phyloP scores from a whole-genome alignment of 345 rosid species.

The Isatis tinctoria region DNA sequence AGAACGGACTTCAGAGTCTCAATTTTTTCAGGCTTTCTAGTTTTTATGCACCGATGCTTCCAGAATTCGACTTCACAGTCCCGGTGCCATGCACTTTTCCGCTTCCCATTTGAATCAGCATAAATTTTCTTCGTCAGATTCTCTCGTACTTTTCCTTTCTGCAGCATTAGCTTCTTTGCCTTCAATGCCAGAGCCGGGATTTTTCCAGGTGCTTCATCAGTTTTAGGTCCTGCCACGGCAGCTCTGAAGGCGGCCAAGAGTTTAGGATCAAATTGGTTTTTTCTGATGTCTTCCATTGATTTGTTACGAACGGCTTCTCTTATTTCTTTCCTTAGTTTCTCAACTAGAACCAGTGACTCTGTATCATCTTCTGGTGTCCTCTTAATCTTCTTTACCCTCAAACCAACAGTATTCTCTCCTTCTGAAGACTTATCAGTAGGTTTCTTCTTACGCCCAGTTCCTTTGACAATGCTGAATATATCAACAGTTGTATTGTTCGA shows the following conservation, averaged over 20 bases:
- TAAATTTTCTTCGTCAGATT: slow-evolving; percentile 92
- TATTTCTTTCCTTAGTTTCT: slow-evolving; percentile 82
- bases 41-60: slow-evolving; percentile 85
- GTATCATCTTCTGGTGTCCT: slow-evolving; percentile 58
- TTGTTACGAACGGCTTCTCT: slow-evolving; percentile 80
- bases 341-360: slow-evolving; percentile 65
- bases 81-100: slow-evolving; percentile 89
- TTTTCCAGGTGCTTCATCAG: slow-evolving; percentile 57
- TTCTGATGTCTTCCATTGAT: slow-evolving; percentile 55
- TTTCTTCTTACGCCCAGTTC: slow-evolving; percentile 36
- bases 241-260: slow-evolving; percentile 93
- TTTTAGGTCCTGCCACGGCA: slow-evolving; percentile 66
- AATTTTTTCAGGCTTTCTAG: slow-evolving; percentile 82
- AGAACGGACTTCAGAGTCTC: slow-evolving; percentile 93
- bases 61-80: slow-evolving; percentile 99
- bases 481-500: slow-evolving; percentile 42
- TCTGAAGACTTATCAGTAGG: slow-evolving; percentile 43
- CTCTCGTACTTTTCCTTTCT: slow-evolving; percentile 96
- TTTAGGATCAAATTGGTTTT: slow-evolving; percentile 74
- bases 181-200: slow-evolving; percentile 58
- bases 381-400: slow-evolving; percentile 95
- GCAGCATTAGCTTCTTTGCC: slow-evolving; percentile 75
- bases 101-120: slow-evolving; percentile 74
- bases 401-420: slow-evolving; percentile 52
- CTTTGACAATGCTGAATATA: slow-evolving; percentile 76